Evolutionary conservation across 2,329 filamentous ascomycete species (phyloP).

Genomic region (Sporothrix inflata): DNA sequence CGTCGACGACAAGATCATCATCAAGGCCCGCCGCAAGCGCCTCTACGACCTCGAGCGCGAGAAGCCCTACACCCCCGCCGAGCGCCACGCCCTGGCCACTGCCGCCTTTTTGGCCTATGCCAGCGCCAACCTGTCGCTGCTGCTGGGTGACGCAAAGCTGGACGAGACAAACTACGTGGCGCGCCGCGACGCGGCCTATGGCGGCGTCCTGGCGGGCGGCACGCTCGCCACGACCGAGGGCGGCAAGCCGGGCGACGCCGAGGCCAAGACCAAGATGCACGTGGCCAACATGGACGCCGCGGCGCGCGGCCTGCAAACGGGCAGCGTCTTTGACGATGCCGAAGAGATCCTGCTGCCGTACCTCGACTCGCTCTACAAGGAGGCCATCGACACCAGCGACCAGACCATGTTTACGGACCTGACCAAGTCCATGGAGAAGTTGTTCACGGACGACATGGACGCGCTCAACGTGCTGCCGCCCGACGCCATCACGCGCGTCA

Average conservation of each 20-base stretch:
- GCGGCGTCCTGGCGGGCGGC: conserved; percentile 35
- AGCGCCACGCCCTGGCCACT: conserved; percentile 32
- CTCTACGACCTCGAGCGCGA: conserved; percentile 35
- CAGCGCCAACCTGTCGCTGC: conserved; percentile 36
- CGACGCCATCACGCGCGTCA: conserved; percentile 67
- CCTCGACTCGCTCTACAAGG: conserved; percentile 61
- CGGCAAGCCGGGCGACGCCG: conserved; percentile 35
- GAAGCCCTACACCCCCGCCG: conserved; percentile 32
- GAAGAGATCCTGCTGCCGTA: conserved; percentile 68
- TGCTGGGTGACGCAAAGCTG: conserved; percentile 27
- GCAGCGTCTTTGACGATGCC: conserved; percentile 58
- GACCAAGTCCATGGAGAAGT: conserved; percentile 65
- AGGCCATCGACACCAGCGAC: conserved; percentile 61
- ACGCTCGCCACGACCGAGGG: conserved; percentile 32
- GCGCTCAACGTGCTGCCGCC: conserved; percentile 67
- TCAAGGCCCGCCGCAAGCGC: conserved; percentile 38
- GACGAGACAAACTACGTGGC: conserved; percentile 33
- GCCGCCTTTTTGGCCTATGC: conserved; percentile 36
- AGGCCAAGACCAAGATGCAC: conserved; percentile 38
- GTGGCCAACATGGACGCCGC: conserved; percentile 37
- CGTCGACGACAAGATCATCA: conserved; percentile 61
- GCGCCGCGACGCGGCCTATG: conserved; percentile 35
- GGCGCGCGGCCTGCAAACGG: conserved; percentile 33
- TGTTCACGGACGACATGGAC: conserved; percentile 70
- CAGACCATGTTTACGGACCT: conserved; percentile 69